phyloP scores from a whole-genome alignment of 352 stramenopile genomes.

The Phytophthora multivora region DNA sequence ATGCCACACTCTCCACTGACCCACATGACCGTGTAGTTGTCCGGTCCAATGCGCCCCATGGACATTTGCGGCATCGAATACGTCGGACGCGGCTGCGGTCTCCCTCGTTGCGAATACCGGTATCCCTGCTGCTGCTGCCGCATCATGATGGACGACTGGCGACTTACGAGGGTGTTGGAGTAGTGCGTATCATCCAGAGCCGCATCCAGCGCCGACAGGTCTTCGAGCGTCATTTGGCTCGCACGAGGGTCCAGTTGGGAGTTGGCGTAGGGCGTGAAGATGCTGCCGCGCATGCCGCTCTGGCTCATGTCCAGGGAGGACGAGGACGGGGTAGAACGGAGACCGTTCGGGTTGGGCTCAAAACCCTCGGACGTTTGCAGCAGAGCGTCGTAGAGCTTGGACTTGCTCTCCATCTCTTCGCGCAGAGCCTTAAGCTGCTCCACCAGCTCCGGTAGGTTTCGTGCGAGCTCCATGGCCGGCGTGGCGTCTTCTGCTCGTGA shows the following conservation, averaged over 20 bases:
- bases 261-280: slow-evolving; percentile 50
- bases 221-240: slow-evolving; percentile 35
- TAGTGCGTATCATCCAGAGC: slow-evolving; percentile 25
- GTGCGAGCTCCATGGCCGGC: slow-evolving; percentile 48
- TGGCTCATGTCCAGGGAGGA: slow-evolving; percentile 17
- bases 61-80: slow-evolving; percentile 16
- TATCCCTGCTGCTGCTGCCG: slow-evolving; percentile 27
- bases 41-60: neutral
- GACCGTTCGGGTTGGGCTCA: neutral
- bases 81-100: slow-evolving; percentile 8
- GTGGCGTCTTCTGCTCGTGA: slow-evolving; percentile 1
- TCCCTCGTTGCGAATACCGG: slow-evolving; percentile 6
- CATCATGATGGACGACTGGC: slow-evolving; percentile 36
- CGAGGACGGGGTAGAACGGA: neutral
- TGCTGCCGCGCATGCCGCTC: slow-evolving; percentile 37
- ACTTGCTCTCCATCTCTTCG: slow-evolving; percentile 71
- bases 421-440: slow-evolving; percentile 64
- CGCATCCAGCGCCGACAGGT: slow-evolving; percentile 25
- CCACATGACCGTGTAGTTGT: slow-evolving; percentile 80
- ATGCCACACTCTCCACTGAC: slow-evolving; percentile 85
- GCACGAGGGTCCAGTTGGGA: slow-evolving; percentile 33
- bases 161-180: slow-evolving; percentile 36
- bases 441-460: slow-evolving; percentile 68
- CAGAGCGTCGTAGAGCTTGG: slow-evolving; percentile 71
- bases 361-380: slow-evolving; percentile 12